Evolutionary conservation across 2,329 filamentous ascomycete species (phyloP).

Genomic region (Curvularia verruculosa): DNA sequence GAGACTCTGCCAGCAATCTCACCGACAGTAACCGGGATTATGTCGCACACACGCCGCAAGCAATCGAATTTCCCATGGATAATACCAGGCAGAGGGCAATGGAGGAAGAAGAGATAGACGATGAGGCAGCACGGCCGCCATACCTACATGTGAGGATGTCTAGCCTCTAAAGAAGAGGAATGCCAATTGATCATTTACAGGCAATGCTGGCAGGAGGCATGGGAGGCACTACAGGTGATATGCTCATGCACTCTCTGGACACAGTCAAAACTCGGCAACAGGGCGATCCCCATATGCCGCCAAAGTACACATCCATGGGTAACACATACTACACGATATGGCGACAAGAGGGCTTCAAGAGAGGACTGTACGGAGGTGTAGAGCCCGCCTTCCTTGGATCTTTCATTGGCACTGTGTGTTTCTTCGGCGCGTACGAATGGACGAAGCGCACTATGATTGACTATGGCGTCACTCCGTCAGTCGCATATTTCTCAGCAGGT

Average conservation of each 20-base stretch:
- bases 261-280: conserved; percentile 98
- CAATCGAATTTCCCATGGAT: conserved; percentile 28
- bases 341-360: conserved; percentile 84
- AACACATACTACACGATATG: conserved; percentile 92
- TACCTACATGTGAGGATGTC: conserved; percentile 54
- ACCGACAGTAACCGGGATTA: conserved; percentile 47
- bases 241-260: conserved; percentile 98
- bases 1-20: conserved; percentile 40
- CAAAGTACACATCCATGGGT: conserved; percentile 89
- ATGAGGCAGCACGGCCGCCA: conserved; percentile 54
- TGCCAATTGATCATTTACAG: conserved; percentile 55
- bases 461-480: conserved; percentile 75
- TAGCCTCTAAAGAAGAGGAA: conserved; percentile 8
- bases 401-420: conserved; percentile 90
- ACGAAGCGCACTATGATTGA: conserved; percentile 92
- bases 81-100: conserved; percentile 25
- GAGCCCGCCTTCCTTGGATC: conserved; percentile 88
- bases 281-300: conserved; percentile 89
- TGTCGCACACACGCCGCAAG: conserved; percentile 31
- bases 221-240: conserved; percentile 90
- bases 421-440: conserved; percentile 96
- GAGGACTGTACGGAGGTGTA: conserved; percentile 93
- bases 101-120: conserved; percentile 41
- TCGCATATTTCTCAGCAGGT: conserved; percentile 88
- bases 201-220: conserved; percentile 94